Evolutionary conservation across 2,329 filamentous ascomycete species (phyloP).

Genomic region (Reticulascus tulasneorum): DNA sequence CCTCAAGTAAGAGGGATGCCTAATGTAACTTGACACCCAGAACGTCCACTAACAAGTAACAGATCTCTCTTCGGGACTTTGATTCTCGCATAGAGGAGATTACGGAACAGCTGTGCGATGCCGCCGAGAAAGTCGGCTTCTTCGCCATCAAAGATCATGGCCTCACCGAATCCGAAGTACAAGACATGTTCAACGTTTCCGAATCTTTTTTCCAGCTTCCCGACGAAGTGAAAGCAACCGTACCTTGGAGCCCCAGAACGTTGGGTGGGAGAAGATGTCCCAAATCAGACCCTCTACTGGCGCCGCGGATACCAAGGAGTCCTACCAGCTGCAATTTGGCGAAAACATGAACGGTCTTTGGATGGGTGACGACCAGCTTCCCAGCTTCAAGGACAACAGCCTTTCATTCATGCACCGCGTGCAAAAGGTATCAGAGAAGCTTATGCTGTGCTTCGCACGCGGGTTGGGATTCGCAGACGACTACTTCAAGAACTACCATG

Average conservation of each 20-base stretch:
- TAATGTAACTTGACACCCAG: slow-evolving; percentile 34
- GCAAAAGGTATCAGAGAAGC: slow-evolving; percentile 48
- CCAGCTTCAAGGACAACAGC: slow-evolving; percentile 41
- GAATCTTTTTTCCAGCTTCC: slow-evolving; percentile 51
- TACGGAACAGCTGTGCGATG: slow-evolving; percentile 44
- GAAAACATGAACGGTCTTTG: slow-evolving; percentile 48
- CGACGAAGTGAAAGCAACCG: slow-evolving; percentile 45
- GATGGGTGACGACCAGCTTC: slow-evolving; percentile 42
- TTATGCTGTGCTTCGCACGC: slow-evolving; percentile 57
- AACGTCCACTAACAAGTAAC: slow-evolving; percentile 27
- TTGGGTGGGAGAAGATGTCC: slow-evolving; percentile 57
- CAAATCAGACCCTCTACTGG: slow-evolving; percentile 59
- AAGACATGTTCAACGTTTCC: slow-evolving; percentile 46
- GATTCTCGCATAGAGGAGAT: slow-evolving; percentile 48
- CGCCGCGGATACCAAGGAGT: slow-evolving; percentile 55
- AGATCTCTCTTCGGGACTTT: slow-evolving; percentile 53
- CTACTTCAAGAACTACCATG: slow-evolving; percentile 53
- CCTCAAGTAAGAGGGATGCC: not conserved
- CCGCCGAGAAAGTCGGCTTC: slow-evolving; percentile 58
- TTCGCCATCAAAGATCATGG: slow-evolving; percentile 54
- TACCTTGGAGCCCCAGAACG: slow-evolving; percentile 54
- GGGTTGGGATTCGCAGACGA: slow-evolving; percentile 52
- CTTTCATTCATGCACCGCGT: slow-evolving; percentile 51
- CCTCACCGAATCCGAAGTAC: slow-evolving; percentile 43
- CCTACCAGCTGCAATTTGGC: slow-evolving; percentile 61